Percentiles rank a stretch among this genome's conserved stretches.
These are phyloP conservation scores for Lippia alba DNA, from an alignment of 305 asterid genomes.

Conservation along the genomic window DNA sequence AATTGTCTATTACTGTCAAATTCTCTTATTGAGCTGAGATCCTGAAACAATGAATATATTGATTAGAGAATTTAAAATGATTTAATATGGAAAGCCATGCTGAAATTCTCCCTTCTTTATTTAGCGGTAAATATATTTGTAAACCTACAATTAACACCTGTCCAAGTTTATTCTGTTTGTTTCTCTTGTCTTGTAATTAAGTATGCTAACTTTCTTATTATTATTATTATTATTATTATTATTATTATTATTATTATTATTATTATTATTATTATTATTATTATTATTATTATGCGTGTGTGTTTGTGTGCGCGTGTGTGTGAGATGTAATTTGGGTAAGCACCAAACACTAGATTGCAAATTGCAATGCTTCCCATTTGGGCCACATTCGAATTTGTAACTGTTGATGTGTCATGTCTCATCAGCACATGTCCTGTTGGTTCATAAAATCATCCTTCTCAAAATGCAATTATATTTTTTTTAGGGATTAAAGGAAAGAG, in stretches of 20 bases:
- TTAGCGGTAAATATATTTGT: too few species aligned
- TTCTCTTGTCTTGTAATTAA: not conserved
- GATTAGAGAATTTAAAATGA: too few species aligned
- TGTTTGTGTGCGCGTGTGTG: not conserved
- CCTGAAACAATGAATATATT: too few species aligned
- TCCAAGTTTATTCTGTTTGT: not conserved
- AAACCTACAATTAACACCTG: too few species aligned
- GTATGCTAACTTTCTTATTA: not conserved
- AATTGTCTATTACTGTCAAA: too few species aligned
- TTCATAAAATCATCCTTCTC: slow-evolving; percentile 16
- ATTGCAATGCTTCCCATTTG: slow-evolving; percentile 30
- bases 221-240: too few species aligned
- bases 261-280: too few species aligned
- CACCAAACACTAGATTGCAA: slow-evolving; percentile 30
- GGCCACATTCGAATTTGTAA: slow-evolving; percentile 23
- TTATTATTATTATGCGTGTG: too few species aligned
- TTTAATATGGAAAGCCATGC: too few species aligned
- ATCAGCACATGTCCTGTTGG: slow-evolving; percentile 38
- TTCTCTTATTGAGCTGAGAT: too few species aligned
- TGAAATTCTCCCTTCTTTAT: too few species aligned
- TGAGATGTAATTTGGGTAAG: slow-evolving; percentile 1
- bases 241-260: too few species aligned
- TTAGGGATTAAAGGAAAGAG: not conserved
- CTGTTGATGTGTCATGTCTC: slow-evolving; percentile 39
- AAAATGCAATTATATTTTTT: not conserved